Evolutionary conservation across 2,329 filamentous ascomycete genomes (phyloP).

Genomic region (Calcarisporium arbuscula): DNA sequence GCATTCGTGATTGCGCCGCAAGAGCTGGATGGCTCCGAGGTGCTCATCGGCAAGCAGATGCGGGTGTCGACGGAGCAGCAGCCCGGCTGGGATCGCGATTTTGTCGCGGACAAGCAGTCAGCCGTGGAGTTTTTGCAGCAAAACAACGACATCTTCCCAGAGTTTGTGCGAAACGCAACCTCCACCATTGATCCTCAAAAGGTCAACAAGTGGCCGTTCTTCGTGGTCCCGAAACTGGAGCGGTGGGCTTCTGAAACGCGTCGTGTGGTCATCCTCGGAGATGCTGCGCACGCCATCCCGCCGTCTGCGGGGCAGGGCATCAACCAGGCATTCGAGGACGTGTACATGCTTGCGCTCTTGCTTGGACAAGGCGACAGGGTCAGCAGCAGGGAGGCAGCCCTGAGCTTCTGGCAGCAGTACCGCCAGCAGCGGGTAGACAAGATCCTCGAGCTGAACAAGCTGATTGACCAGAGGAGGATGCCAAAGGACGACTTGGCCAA

Average conservation of each 20-base stretch:
- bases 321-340: constrained; percentile 45
- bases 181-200: constrained; percentile 20
- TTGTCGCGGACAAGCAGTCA: constrained; percentile 31
- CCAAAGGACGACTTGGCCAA: constrained; percentile 24
- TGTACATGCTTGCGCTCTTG: constrained; percentile 36
- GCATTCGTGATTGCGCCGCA: constrained; percentile 47
- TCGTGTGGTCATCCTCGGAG: constrained; percentile 39
- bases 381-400: constrained; percentile 18
- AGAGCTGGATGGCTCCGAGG: constrained; percentile 38
- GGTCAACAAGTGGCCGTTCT: constrained; percentile 45
- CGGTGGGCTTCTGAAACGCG: constrained; percentile 32
- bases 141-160: constrained; percentile 28
- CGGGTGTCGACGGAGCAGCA: constrained; percentile 22
- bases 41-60: constrained; percentile 40
- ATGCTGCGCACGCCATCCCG: constrained; percentile 42
- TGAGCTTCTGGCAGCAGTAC: constrained; percentile 39
- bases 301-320: constrained; percentile 40
- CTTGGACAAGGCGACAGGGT: constrained; percentile 18
- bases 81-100: constrained; percentile 32
- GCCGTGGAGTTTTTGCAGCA: constrained; percentile 26
- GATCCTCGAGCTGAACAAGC: constrained; percentile 39
- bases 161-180: constrained; percentile 27
- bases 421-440: constrained; percentile 41
- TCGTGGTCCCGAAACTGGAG: constrained; percentile 38
- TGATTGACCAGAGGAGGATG: constrained; percentile 41